These are phyloP conservation scores for Neolentinus lepideus DNA, from an alignment of 1,284 basidiomycete genomes.

Conservation along the genomic window DNA sequence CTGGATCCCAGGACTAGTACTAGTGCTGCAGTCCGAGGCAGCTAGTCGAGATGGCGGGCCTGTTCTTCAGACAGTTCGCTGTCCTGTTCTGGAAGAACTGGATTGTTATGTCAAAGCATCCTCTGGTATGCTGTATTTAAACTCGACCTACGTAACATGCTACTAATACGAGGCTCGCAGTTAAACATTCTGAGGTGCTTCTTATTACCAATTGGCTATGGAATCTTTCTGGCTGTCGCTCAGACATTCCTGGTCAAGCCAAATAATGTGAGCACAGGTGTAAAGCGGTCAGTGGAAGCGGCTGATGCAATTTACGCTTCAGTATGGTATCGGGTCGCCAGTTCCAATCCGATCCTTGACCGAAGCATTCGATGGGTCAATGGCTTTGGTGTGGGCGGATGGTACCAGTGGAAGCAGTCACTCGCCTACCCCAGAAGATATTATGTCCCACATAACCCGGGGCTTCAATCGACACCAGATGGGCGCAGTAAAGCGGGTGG, in stretches of 20 bases:
- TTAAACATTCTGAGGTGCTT: constrained; percentile 64
- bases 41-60: constrained; percentile 12
- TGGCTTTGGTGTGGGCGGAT: constrained; percentile 59
- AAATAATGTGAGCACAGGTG: constrained; percentile 39
- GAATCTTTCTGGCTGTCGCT: constrained; percentile 59
- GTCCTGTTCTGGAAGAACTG: constrained; percentile 71
- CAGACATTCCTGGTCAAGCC: constrained; percentile 49
- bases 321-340: constrained; percentile 63
- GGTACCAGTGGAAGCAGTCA: constrained; percentile 41
- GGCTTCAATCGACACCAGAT: constrained; percentile 39
- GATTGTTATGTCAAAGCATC: constrained; percentile 60
- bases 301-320: constrained; percentile 7
- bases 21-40: background rate
- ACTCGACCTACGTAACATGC: constrained; percentile 9
- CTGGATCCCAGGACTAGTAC: background rate
- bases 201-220: constrained; percentile 61
- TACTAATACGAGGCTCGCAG: constrained; percentile 22
- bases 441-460: constrained; percentile 51
- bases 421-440: constrained; percentile 40
- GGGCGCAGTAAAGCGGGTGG: constrained; percentile 37
- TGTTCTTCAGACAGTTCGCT: constrained; percentile 55
- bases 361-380: constrained; percentile 41
- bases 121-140: constrained; percentile 41
- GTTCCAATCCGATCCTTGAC: constrained; percentile 41
- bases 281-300: background rate